Percentiles rank a stretch among this genome's conserved stretches.
phyloP scores from a whole-genome alignment of 1,139 yeast species.

The Protomyces macrosporus region DNA sequence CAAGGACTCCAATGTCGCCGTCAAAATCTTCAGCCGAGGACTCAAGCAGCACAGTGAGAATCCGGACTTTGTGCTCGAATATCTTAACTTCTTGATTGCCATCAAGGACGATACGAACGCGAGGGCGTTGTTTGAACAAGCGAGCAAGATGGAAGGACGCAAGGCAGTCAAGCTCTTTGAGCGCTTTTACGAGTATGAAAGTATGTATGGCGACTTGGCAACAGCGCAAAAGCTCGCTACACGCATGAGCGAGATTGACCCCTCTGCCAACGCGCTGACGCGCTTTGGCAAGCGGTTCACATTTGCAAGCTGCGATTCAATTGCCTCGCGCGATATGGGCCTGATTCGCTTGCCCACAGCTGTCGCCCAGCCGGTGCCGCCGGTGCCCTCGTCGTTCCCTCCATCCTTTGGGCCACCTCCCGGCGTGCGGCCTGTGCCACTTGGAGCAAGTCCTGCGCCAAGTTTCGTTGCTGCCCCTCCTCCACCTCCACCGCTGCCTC shows the following conservation, averaged over 20 bases:
- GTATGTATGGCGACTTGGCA: slow-evolving; percentile 58
- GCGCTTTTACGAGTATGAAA: slow-evolving; percentile 51
- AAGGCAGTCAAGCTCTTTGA: slow-evolving; percentile 45
- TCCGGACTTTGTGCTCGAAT: slow-evolving; percentile 61
- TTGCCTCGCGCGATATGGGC: slow-evolving; percentile 26
- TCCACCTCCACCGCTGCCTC: slow-evolving; percentile 26
- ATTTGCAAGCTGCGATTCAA: slow-evolving; percentile 19
- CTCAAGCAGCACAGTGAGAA: slow-evolving; percentile 51
- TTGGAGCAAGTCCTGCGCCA: background rate
- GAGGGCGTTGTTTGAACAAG: slow-evolving; percentile 72
- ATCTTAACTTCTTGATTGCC: slow-evolving; percentile 66
- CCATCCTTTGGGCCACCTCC: background rate
- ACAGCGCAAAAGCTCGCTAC: slow-evolving; percentile 63
- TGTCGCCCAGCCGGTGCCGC: background rate
- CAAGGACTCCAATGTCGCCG: slow-evolving; percentile 58
- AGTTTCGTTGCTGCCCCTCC: background rate
- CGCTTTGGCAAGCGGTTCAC: slow-evolving; percentile 23
- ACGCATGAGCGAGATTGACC: slow-evolving; percentile 62
- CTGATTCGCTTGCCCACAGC: background rate
- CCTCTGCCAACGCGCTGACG: slow-evolving; percentile 41
- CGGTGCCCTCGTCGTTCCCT: background rate
- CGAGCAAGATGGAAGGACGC: slow-evolving; percentile 44
- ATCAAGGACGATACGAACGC: slow-evolving; percentile 76
- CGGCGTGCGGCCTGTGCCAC: background rate
- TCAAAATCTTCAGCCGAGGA: slow-evolving; percentile 73